phyloP scores from a whole-genome alignment of 768 basidiomycete genomes.

The Dictyophora rubrovolvata region DNA sequence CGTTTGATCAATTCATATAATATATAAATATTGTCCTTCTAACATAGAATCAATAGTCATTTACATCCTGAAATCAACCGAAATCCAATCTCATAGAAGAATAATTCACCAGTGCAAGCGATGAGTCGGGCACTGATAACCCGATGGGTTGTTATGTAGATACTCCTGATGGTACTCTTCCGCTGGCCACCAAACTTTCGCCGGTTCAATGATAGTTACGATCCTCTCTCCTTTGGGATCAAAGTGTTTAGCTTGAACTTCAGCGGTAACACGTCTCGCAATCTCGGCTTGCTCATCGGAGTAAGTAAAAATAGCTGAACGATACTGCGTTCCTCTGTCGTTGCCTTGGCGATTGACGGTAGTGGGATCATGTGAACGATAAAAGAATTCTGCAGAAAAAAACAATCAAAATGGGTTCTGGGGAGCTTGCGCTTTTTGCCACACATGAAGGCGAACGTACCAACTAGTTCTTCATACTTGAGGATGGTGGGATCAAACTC shows the following conservation, averaged over 20 bases:
- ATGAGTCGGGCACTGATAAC: slow-evolving; percentile 91
- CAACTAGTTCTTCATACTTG: slow-evolving; percentile 77
- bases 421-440: background rate
- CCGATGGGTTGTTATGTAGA: slow-evolving; percentile 70
- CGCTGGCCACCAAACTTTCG: slow-evolving; percentile 71
- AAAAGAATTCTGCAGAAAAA: slow-evolving; percentile 68
- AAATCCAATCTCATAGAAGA: background rate
- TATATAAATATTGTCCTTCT: too few species aligned
- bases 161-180: slow-evolving; percentile 82
- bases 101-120: slow-evolving; percentile 55
- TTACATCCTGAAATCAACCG: background rate
- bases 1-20: too few species aligned
- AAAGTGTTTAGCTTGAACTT: slow-evolving; percentile 79
- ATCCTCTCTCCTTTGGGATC: slow-evolving; percentile 63
- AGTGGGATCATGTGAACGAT: slow-evolving; percentile 89
- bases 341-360: slow-evolving; percentile 69
- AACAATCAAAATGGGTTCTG: background rate
- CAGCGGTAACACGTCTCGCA: slow-evolving; percentile 68
- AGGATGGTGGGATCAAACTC: slow-evolving; percentile 76
- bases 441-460: slow-evolving; percentile 33
- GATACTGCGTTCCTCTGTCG: slow-evolving; percentile 80
- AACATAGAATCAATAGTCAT: too few species aligned
- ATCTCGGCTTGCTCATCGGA: slow-evolving; percentile 59
- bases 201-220: slow-evolving; percentile 63
- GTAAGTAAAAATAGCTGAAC: slow-evolving; percentile 82